Evolutionary conservation across 495 filamentous ascomycete genomes (phyloP).

Genomic region (Talaromyces wortmannii): DNA sequence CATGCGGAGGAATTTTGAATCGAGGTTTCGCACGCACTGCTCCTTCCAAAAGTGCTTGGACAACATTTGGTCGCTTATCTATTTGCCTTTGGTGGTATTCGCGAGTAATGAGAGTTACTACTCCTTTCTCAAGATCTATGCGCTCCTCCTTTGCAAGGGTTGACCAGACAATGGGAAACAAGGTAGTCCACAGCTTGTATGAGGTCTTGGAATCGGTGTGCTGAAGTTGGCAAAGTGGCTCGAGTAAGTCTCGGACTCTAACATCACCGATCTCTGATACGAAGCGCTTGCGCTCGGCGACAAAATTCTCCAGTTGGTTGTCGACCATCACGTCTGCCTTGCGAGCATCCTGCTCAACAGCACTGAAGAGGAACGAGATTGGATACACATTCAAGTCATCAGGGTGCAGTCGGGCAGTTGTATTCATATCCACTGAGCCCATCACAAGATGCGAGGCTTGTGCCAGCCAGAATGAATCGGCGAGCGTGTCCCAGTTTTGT

Average conservation of each 20-base stretch:
- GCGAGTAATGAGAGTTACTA: constrained; percentile 80
- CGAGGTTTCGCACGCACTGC: constrained; percentile 72
- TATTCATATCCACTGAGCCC: constrained; percentile 82
- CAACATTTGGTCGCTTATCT: constrained; percentile 89
- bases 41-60: constrained; percentile 83
- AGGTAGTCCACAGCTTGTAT: constrained; percentile 78
- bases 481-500: constrained; percentile 97
- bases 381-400: constrained; percentile 79
- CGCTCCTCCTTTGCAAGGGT: constrained; percentile 80
- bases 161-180: constrained; percentile 94
- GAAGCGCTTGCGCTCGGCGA: constrained; percentile 74
- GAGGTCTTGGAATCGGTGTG: constrained; percentile 76
- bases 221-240: constrained; percentile 90
- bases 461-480: constrained; percentile 91
- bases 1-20: constrained; percentile 89
- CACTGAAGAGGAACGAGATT: constrained; percentile 57
- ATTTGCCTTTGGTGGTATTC: constrained; percentile 93
- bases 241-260: constrained; percentile 76
- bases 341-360: constrained; percentile 60
- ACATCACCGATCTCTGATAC: constrained; percentile 74
- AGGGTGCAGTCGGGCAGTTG: constrained; percentile 61
- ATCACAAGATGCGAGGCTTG: constrained; percentile 90
- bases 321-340: constrained; percentile 70
- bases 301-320: constrained; percentile 71
- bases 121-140: constrained; percentile 81